Percentiles rank a stretch among this genome's conserved stretches.
phyloP scores from a whole-genome alignment of 139 green algal species.

The Closterium sp. region DNA sequence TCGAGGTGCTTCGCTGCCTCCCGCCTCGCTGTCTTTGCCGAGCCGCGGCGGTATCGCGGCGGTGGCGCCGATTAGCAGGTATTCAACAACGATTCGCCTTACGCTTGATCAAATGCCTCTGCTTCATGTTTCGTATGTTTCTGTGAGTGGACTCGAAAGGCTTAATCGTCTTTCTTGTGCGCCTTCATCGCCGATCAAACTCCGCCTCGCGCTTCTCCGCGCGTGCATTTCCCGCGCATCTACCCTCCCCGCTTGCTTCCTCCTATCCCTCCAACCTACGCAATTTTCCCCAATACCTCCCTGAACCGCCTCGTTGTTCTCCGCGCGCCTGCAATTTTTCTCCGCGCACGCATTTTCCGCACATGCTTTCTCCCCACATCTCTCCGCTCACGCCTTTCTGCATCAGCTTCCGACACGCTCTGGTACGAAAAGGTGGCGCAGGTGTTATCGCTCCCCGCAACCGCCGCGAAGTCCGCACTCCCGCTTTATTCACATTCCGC shows the following conservation, averaged over 20 bases:
- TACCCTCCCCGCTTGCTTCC: too few relatives aligned
- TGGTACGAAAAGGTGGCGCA: neutral
- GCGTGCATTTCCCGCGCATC: neutral
- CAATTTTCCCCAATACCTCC: neutral
- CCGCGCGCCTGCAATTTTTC: neutral
- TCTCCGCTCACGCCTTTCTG: neutral
- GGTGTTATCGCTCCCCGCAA: neutral
- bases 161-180: neutral
- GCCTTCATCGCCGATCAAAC: neutral
- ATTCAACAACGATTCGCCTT: neutral
- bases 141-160: too few relatives aligned
- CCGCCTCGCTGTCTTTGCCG: neutral
- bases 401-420: neutral
- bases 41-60: neutral
- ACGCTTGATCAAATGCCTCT: too few relatives aligned
- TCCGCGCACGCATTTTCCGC: neutral
- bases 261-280: too few relatives aligned
- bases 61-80: neutral
- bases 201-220: neutral
- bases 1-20: neutral
- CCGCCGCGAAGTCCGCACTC: neutral
- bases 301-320: neutral
- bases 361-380: neutral
- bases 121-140: too few relatives aligned
- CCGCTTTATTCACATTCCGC: neutral